A percentile compares a stretch with the other conserved stretches of the same genome.
These are phyloP conservation scores for Tetrahymena elliotti DNA, from an alignment of 73 alveolate species.

Conservation along the genomic window DNA sequence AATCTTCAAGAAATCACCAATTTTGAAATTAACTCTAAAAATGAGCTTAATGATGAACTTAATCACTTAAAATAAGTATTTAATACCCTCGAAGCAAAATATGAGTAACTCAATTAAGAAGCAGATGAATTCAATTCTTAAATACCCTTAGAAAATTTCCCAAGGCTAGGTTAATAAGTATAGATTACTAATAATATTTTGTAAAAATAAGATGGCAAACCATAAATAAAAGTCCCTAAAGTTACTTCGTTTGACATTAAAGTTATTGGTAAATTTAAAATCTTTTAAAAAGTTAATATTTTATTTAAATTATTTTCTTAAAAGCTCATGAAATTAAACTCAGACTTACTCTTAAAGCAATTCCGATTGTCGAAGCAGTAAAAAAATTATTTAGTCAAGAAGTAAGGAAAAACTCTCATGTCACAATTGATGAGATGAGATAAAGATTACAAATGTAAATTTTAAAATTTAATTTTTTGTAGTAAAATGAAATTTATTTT, in stretches of 20 bases:
- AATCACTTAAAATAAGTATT: background rate
- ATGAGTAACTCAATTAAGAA: background rate
- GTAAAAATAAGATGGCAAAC: background rate
- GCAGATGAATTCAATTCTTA: background rate
- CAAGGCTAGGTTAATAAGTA: background rate
- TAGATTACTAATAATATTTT: background rate
- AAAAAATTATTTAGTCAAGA: background rate
- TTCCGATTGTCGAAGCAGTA: background rate
- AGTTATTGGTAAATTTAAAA: background rate
- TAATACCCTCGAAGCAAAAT: background rate
- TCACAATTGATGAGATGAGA: background rate
- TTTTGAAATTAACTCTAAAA: background rate
- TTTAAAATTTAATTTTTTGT: no score
- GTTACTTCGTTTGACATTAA: background rate
- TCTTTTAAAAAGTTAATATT: background rate
- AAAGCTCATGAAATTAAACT: background rate
- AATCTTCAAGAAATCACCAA: background rate
- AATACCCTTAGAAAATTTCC: background rate
- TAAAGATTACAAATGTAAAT: background rate
- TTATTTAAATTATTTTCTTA: background rate
- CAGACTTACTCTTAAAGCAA: background rate
- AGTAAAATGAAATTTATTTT: no score
- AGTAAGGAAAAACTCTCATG: background rate
- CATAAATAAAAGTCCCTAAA: background rate
- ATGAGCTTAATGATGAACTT: background rate